phyloP scores from a whole-genome alignment of 2,329 filamentous ascomycete genomes.

The Diplodia sapinea region DNA sequence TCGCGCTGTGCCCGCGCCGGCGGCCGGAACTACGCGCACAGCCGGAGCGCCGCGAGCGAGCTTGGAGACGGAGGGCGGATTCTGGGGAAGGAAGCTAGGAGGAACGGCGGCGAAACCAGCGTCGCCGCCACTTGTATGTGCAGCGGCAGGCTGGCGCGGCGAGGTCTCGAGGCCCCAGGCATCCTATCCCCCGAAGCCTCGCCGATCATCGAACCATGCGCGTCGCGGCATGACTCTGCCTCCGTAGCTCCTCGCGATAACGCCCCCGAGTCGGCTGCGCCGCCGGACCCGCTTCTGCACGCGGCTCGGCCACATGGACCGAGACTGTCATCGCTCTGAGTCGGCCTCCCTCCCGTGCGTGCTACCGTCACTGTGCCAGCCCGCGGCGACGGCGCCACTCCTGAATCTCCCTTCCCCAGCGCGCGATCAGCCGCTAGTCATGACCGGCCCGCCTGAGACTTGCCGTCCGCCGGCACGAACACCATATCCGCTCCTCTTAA shows the following conservation, averaged over 20 bases:
- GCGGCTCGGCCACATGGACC: slow-evolving; percentile 5
- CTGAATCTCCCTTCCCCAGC: slow-evolving; percentile 12
- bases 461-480: slow-evolving; percentile 1
- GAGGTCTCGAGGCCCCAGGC: neutral
- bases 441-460: slow-evolving; percentile 9
- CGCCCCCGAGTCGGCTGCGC: neutral
- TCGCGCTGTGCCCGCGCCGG: neutral
- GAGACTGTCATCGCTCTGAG: neutral
- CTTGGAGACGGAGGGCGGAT: neutral
- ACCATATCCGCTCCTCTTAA: slow-evolving; percentile 13
- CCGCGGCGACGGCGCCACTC: slow-evolving; percentile 21
- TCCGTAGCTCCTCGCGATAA: slow-evolving; percentile 2
- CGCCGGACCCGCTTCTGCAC: neutral
- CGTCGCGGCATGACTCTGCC: slow-evolving; percentile 18
- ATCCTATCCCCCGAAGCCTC: neutral
- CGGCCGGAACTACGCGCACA: neutral
- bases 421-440: slow-evolving; percentile 24
- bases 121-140: too few relatives aligned
- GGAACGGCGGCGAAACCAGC: too few relatives aligned
- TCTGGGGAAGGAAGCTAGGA: neutral
- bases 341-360: slow-evolving; percentile 6
- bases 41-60: neutral
- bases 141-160: too few relatives aligned
- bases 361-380: slow-evolving; percentile 22
- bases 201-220: slow-evolving; percentile 21